A percentile compares a stretch with the other conserved stretches of the same genome.
Conservation (phyloP, 2,329 filamentous ascomycete genomes). For the Hypoxylon sp. region DNA sequence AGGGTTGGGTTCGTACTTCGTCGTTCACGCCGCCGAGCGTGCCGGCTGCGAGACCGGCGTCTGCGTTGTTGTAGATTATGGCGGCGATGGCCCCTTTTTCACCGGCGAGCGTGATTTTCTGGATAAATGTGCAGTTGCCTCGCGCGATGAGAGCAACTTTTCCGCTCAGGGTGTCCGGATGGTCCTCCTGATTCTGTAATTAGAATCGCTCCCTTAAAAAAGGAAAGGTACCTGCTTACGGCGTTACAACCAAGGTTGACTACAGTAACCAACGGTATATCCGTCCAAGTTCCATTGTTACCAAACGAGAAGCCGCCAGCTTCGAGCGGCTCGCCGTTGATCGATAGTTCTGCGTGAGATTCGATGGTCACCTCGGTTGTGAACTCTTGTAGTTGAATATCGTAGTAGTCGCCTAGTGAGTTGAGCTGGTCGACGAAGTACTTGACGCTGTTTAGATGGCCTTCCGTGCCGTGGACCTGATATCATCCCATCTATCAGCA, state of each 20-base stretch:
- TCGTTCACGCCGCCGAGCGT: constrained; percentile 63
- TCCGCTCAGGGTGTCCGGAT: constrained; percentile 61
- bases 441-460: constrained; percentile 54
- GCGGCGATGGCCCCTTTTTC: constrained; percentile 67
- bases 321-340: constrained; percentile 44
- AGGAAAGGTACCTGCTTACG: constrained; percentile 33
- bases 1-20: constrained; percentile 43
- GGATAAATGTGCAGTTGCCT: constrained; percentile 67
- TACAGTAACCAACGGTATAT: constrained; percentile 59
- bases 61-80: constrained; percentile 70
- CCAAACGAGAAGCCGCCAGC: constrained; percentile 57
- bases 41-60: constrained; percentile 60
- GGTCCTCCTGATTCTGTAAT: constrained; percentile 56
- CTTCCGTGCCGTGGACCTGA: constrained; percentile 53
- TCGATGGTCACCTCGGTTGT: constrained; percentile 47
- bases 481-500: constrained; percentile 10
- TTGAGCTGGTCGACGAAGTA: constrained; percentile 54
- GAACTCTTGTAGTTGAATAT: constrained; percentile 51
- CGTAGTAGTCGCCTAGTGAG: constrained; percentile 53
- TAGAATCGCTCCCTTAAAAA: not conserved
- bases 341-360: constrained; percentile 39
- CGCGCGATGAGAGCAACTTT: constrained; percentile 69
- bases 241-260: constrained; percentile 64
- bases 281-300: constrained; percentile 53
- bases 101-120: constrained; percentile 67